phyloP scores from a whole-genome alignment of 176 grass and related monocot species.

The Musa itinerans region DNA sequence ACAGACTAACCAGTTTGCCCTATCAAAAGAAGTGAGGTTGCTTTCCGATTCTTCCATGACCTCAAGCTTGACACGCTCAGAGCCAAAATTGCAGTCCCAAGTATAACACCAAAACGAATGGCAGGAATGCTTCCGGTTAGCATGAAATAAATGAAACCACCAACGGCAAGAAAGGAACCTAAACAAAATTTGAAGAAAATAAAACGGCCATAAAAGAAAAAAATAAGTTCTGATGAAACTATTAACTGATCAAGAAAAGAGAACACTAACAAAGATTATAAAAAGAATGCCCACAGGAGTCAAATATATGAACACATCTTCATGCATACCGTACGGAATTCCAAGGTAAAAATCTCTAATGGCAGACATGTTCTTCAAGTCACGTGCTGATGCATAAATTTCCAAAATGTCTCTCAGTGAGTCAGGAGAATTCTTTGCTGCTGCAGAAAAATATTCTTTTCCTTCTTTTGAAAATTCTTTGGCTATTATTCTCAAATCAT shows the following conservation, averaged over 20 bases:
- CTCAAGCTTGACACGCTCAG: constrained; percentile 70
- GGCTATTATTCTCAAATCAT: constrained; percentile 47
- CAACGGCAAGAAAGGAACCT: constrained; percentile 71
- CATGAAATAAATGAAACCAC: constrained; percentile 83
- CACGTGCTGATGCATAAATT: constrained; percentile 40
- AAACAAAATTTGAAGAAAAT: constrained; percentile 4
- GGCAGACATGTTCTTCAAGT: constrained; percentile 43
- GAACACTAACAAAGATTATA: not conserved
- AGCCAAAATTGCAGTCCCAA: constrained; percentile 67
- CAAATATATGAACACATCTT: not conserved
- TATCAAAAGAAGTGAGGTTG: constrained; percentile 56
- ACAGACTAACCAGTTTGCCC: constrained; percentile 80
- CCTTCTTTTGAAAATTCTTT: constrained; percentile 65
- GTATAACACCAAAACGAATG: constrained; percentile 77
- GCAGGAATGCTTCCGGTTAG: constrained; percentile 75
- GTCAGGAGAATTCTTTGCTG: constrained; percentile 67
- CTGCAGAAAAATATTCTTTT: constrained; percentile 60
- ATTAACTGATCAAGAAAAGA: not conserved
- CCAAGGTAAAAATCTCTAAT: constrained; percentile 77
- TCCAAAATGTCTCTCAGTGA: constrained; percentile 52
- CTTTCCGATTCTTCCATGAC: constrained; percentile 39
- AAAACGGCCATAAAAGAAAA: not conserved
- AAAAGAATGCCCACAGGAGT: not conserved
- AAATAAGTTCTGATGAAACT: not conserved
- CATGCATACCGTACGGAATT: constrained; percentile 67